Evolutionary conservation across 768 basidiomycete species (phyloP), one percentile per base, ranked within the genome.

Genomic region (Pisolithus tinctorius): DNA sequence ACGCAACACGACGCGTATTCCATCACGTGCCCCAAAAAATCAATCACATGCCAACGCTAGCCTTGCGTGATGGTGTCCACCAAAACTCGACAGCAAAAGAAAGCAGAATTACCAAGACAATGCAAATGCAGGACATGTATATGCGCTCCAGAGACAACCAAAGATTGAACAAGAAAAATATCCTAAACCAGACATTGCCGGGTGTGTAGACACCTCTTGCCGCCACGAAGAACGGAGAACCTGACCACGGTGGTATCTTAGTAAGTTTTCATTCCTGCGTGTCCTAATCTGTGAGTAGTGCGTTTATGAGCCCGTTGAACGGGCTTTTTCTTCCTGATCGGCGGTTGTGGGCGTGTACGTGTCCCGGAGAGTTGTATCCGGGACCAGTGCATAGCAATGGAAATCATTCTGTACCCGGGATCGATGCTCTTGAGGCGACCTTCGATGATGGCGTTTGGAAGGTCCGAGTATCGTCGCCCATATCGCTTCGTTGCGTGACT

Each of bases 111-210:
- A 20, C 20, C 20, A 20, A 20, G 20, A 2, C 20, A 20, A 20
- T 20, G 20, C 20, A 20, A 20, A 20, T 20, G 20, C 20, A 20
- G 20, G 20, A 20, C 20, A 20, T 20, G 20, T 20, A 20, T 20
- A 20, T 20, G 20, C 20, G 20, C 20, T 20, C 20, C 20, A 20
- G 20, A 20, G 20, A 2, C 20, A 2, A 20, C 20, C 20, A 20
- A 20, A 20, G 20, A 20, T 2, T 20, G 20, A 20, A 20, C 20
- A 20, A 20, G 20, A 20, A 20, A 20, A 20, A 20, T 20, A 20
- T 88, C 42, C 74, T 77, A 4, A 92, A 91, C 59, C 89, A 91
- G 61, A 83, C 86, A 11, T 60, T 71, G 47, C 71, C 75, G 7
- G 77, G 71, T 5, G 49, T 60, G 50, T 70, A 64, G 13, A 54